Conservation (phyloP, 116 monocot species). For the Cymodocea nodosa region DNA sequence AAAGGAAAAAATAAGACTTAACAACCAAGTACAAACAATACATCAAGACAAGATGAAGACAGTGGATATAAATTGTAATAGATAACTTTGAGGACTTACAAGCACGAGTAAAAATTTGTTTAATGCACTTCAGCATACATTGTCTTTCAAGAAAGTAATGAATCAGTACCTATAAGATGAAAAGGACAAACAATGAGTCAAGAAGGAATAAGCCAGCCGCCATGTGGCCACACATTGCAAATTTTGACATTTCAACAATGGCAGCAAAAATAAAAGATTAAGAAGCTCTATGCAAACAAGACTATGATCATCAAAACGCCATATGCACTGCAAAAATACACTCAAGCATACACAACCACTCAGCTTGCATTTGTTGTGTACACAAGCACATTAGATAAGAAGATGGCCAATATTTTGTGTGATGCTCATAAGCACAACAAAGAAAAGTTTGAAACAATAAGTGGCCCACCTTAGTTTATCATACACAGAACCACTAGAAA, state of each 20-base stretch:
- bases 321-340: too few species aligned
- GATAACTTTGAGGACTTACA: constrained; percentile 35
- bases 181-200: constrained; percentile 1
- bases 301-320: too few species aligned
- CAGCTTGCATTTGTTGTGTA: too few species aligned
- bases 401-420: too few species aligned
- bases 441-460: too few species aligned
- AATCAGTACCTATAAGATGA: constrained; percentile 33
- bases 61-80: not conserved
- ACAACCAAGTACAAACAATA: not conserved
- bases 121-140: constrained; percentile 83
- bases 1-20: not conserved
- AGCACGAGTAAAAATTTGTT: constrained; percentile 54
- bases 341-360: too few species aligned
- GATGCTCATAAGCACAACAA: too few species aligned
- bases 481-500: too few species aligned
- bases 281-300: not conserved
- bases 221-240: too few species aligned
- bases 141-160: constrained; percentile 88
- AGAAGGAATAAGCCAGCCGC: too few species aligned
- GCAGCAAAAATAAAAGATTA: not conserved
- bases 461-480: too few species aligned
- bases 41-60: not conserved
- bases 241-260: not conserved
- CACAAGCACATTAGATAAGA: too few species aligned